Conservation (phyloP, 495 filamentous ascomycete species). For the Pyrenopolyporus hunteri region DNA sequence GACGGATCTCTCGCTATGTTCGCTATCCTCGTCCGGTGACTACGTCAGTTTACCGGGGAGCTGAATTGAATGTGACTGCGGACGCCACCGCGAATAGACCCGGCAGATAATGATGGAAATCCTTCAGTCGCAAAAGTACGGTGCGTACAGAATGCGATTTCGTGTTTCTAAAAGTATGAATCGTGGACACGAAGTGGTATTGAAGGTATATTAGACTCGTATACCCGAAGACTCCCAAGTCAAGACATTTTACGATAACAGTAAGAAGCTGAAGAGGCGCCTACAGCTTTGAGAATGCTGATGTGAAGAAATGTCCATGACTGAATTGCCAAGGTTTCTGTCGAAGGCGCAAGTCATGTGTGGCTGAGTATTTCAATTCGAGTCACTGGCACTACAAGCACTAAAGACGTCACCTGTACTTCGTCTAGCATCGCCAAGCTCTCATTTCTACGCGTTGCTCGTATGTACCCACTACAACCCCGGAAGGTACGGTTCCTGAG, state of each 20-base stretch:
- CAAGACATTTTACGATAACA: constrained; percentile 6
- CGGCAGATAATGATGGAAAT: not conserved
- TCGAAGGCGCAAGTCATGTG: constrained; percentile 20
- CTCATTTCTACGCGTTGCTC: not conserved
- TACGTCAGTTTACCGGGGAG: constrained; percentile 30
- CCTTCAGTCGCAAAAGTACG: not conserved
- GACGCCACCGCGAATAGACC: not conserved
- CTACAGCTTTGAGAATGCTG: constrained; percentile 8
- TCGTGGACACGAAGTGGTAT: not conserved
- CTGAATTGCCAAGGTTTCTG: constrained; percentile 4
- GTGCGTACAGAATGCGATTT: no score
- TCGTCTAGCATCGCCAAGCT: constrained; percentile 1
- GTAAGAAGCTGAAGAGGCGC: constrained; percentile 11
- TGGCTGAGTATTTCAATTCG: constrained; percentile 20
- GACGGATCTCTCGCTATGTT: constrained; percentile 15
- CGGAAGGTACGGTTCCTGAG: not conserved
- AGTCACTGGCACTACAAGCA: constrained; percentile 6
- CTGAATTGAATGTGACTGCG: constrained; percentile 20
- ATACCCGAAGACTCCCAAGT: not conserved
- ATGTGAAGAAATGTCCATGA: constrained; percentile 8
- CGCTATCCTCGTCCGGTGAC: constrained; percentile 29
- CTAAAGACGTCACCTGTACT: constrained; percentile 24
- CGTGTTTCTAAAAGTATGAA: no score
- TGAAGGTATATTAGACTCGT: not conserved
- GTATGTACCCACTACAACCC: not conserved